Evolutionary conservation across 495 filamentous ascomycete genomes (phyloP).

Genomic region (Neurospora sp.): DNA sequence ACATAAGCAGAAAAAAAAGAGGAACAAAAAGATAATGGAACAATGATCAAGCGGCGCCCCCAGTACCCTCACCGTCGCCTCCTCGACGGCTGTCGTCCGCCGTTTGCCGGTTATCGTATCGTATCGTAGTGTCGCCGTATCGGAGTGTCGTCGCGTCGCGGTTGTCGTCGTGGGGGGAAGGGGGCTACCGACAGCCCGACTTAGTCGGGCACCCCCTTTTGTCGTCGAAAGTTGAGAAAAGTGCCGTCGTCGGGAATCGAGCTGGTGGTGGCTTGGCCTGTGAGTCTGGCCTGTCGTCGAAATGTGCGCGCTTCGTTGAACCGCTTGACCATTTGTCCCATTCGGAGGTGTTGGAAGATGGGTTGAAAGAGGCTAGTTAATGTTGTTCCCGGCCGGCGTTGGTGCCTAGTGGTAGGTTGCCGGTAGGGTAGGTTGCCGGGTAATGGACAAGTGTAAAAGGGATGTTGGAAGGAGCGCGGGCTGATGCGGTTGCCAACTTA

Average conservation of each 20-base stretch:
- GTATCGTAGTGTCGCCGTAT: too few relatives aligned
- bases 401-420: too few relatives aligned
- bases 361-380: not conserved
- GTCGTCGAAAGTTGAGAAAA: not conserved
- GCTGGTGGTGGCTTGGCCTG: too few relatives aligned
- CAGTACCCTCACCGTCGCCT: not conserved
- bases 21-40: not conserved
- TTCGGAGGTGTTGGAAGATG: not conserved
- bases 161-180: not conserved
- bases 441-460: not conserved
- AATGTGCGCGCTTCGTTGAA: not conserved
- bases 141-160: too few relatives aligned
- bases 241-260: not conserved
- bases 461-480: not conserved
- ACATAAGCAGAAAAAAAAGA: not conserved
- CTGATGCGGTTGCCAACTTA: not conserved
- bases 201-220: not conserved
- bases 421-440: not conserved
- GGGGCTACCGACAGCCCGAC: not conserved
- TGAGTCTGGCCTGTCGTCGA: not conserved
- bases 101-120: not conserved
- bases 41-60: not conserved
- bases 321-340: not conserved
- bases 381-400: too few relatives aligned
- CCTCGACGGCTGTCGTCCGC: not conserved